These are phyloP conservation scores for Pythium volutum DNA, from an alignment of 352 stramenopile genomes.

Conservation along the genomic window DNA sequence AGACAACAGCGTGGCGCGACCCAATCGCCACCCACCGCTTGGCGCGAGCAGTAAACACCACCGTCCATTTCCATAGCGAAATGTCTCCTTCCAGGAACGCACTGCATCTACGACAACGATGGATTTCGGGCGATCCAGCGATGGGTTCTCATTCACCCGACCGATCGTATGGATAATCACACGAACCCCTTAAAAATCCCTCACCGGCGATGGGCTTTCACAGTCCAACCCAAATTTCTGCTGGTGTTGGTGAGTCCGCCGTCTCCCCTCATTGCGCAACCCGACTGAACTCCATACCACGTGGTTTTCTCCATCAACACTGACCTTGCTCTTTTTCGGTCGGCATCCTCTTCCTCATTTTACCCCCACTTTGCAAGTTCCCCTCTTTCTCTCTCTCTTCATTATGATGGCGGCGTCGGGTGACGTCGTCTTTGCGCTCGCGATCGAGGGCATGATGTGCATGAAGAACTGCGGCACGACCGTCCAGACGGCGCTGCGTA, in stretches of 20 bases:
- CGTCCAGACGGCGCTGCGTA: slow-evolving; percentile 71
- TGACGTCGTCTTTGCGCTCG: slow-evolving; percentile 49
- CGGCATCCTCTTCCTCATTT: not conserved
- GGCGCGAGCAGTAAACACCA: not conserved
- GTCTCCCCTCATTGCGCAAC: slow-evolving; percentile 21
- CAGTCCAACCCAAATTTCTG: too few relatives aligned
- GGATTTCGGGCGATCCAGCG: not conserved
- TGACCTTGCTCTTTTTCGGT: not conserved
- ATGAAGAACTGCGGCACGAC: slow-evolving; percentile 95
- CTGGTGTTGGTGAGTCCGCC: not conserved
- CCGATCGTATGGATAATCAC: not conserved
- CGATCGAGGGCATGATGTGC: slow-evolving; percentile 93
- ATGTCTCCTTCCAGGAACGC: not conserved
- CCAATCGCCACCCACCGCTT: slow-evolving; percentile 17
- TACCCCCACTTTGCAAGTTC: not conserved
- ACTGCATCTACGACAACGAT: not conserved
- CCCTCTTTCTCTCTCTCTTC: not conserved
- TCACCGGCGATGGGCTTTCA: too few relatives aligned
- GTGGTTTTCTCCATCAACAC: slow-evolving; percentile 15
- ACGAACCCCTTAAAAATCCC: too few relatives aligned
- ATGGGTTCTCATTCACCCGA: not conserved
- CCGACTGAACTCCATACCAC: not conserved
- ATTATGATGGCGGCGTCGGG: slow-evolving; percentile 15
- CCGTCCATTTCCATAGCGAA: not conserved
- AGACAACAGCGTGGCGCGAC: slow-evolving; percentile 9